phyloP scores from a whole-genome alignment of 2,329 filamentous ascomycete genomes.

The Alternaria hordeiaustralica region DNA sequence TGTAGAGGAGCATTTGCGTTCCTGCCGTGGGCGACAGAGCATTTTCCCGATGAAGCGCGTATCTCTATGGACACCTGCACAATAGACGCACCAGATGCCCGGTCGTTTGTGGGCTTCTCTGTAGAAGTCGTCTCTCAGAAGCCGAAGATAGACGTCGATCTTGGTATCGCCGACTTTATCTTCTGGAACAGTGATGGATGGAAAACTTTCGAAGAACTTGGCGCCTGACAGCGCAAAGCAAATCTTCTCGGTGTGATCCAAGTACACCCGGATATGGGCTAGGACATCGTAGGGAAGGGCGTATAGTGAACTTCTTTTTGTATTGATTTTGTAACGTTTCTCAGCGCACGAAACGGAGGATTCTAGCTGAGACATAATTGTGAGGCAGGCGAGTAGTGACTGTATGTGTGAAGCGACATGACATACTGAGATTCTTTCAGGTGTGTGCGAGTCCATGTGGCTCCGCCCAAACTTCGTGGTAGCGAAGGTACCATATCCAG shows the following conservation, averaged over 20 bases:
- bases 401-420: not conserved
- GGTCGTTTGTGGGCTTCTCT: not conserved
- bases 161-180: not conserved
- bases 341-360: not conserved
- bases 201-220: not conserved
- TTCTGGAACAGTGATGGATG: not conserved
- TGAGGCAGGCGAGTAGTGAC: not conserved
- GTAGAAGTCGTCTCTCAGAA: not conserved
- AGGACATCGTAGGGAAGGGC: not conserved
- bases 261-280: not conserved
- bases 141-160: not conserved
- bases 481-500: not conserved
- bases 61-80: not conserved
- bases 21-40: not conserved
- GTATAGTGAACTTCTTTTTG: not conserved
- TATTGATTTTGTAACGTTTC: not conserved
- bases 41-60: not conserved
- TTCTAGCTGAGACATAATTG: not conserved
- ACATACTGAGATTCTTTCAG: not conserved
- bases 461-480: not conserved
- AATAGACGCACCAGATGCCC: not conserved
- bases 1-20: not conserved
- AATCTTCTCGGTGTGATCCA: not conserved
- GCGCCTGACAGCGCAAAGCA: slow-evolving; percentile 1
- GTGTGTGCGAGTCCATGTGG: not conserved